Evolutionary conservation across 1,139 yeast species (phyloP), one percentile per base, ranked within the genome.

Genomic region (Hemisphaericaspora xylofermentans): DNA sequence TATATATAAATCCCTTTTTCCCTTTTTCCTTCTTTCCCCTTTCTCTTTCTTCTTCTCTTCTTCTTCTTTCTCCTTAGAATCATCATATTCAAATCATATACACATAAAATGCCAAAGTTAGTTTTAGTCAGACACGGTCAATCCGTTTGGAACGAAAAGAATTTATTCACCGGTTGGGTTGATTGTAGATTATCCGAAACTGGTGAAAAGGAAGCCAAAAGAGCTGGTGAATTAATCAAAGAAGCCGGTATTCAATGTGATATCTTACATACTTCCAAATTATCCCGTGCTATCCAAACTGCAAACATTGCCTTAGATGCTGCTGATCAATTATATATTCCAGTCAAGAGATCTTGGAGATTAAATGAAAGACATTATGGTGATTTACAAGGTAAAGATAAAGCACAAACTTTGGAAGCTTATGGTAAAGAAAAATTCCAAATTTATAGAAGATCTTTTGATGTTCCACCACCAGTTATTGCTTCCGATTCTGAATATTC

Each of bases 301-400:
- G 97, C 97, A 60, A 84, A 93, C 85, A 82, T 91, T 68, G 97
- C 97, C 48, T 78, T 93, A 59, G 88, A 86, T 51, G 68, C 76
- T 52, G 93, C 97, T 49, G 97, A 88, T 71, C 89, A 91, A 66
- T 75, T 88, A 60, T 91, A 82, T 80, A 79, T 93, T 54, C 96
- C 95, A 63, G 95, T 88, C 61, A 83, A 85, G 74, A 87, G 97
- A 78, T 78, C 91, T 45, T 91, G 98, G 98, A 85, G 97, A 79
- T 82, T 91, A 69, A 91, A 91, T 74, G 98, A 91, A 78, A 93
- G 98, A 78, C 98, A 91, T 75, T 91, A 91, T 75, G 98, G 98
- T 79, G 97, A 89, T 57, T 80, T 93, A 61, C 98, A 93, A 76
- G 98, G 98, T 67, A 91, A 91, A 79, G 95, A 91, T 78, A 91